These are phyloP conservation scores for Aureoboletus auriporus DNA, from an alignment of 768 basidiomycete species.

Conservation along the genomic window DNA sequence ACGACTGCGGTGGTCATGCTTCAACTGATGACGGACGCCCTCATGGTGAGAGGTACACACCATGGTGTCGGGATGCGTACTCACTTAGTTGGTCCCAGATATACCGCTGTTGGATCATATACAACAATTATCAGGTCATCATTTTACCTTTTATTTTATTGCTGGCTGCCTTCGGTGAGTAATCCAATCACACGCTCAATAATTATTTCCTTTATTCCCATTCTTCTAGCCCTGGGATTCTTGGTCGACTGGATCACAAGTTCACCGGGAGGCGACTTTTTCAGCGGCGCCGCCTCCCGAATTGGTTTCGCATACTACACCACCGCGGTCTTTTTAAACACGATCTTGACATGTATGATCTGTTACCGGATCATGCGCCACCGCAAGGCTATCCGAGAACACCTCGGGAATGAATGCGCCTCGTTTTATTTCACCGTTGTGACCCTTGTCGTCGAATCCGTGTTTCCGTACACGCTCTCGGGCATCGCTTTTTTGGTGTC, in stretches of 20 bases:
- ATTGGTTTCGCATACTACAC: slow-evolving; percentile 19
- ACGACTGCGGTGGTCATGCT: slow-evolving; percentile 21
- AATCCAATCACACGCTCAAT: background rate
- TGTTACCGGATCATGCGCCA: slow-evolving; percentile 16
- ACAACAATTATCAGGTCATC: slow-evolving; percentile 16
- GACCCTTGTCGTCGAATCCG: slow-evolving; percentile 11
- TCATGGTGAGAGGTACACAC: slow-evolving; percentile 13
- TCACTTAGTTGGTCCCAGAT: slow-evolving; percentile 29
- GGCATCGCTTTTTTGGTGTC: slow-evolving; percentile 21
- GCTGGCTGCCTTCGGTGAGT: slow-evolving; percentile 20
- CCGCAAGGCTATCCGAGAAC: background rate
- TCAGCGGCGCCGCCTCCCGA: slow-evolving; percentile 4
- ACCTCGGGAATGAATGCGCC: slow-evolving; percentile 16
- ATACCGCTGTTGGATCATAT: slow-evolving; percentile 36
- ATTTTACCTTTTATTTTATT: slow-evolving; percentile 19
- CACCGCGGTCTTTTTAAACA: slow-evolving; percentile 13
- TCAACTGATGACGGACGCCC: slow-evolving; percentile 34
- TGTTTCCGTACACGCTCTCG: slow-evolving; percentile 10
- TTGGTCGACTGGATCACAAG: slow-evolving; percentile 8
- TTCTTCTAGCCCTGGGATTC: slow-evolving; percentile 15
- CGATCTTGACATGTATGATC: slow-evolving; percentile 19
- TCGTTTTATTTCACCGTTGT: slow-evolving; percentile 5
- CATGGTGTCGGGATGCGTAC: background rate
- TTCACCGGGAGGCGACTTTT: slow-evolving; percentile 16
- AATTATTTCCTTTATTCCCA: background rate